A percentile compares a stretch with the other conserved stretches of the same genome.
Evolutionary conservation across 495 filamentous ascomycete species (phyloP).

Genomic region (Xylaria cubensis): DNA sequence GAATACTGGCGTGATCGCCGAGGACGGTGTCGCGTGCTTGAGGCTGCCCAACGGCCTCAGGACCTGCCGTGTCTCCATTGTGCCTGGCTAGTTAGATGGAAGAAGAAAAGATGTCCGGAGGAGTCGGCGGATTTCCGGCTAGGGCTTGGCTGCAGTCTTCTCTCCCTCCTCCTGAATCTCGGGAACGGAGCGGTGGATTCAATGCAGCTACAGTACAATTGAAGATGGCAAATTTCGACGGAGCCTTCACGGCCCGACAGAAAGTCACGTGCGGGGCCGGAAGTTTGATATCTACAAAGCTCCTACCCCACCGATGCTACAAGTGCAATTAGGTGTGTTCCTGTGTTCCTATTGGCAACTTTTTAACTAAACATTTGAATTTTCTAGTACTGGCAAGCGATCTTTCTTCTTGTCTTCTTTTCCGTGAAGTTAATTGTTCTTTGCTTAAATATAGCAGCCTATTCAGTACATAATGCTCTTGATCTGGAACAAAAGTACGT

Average conservation of each 20-base stretch:
- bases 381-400: no score
- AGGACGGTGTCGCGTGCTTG: slow-evolving; percentile 30
- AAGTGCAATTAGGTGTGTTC: no score
- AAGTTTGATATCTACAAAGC: neutral
- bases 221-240: slow-evolving; percentile 24
- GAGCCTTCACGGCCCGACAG: slow-evolving; percentile 21
- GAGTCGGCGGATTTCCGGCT: neutral
- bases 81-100: neutral
- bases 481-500: no score
- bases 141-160: slow-evolving; percentile 9
- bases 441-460: no score
- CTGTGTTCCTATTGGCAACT: no score
- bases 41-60: slow-evolving; percentile 37
- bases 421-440: no score
- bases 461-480: no score
- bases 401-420: no score
- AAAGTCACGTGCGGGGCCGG: slow-evolving; percentile 2
- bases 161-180: slow-evolving; percentile 12
- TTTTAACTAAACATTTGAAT: no score
- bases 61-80: slow-evolving; percentile 41
- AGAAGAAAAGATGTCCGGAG: neutral
- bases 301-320: neutral
- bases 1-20: slow-evolving; percentile 64
- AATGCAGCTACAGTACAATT: neutral
- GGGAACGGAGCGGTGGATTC: neutral